Evolutionary conservation across 2,329 filamentous ascomycete species (phyloP).

Genomic region (Capronia americana): DNA sequence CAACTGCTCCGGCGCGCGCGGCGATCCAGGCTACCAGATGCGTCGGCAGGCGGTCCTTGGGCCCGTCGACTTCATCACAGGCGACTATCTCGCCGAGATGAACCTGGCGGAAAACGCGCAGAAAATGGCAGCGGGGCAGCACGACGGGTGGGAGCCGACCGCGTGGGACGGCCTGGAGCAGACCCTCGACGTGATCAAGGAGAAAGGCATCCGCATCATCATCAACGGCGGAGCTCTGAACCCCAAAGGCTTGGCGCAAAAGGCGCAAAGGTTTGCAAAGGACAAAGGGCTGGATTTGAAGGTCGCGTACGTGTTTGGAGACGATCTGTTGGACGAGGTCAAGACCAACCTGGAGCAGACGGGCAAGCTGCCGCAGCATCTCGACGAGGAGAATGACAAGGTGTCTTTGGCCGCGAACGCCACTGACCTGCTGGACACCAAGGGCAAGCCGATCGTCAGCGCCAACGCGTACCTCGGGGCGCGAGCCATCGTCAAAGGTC

Average conservation of each 20-base stretch:
- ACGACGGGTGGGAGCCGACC: slow-evolving; percentile 55
- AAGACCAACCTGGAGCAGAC: slow-evolving; percentile 45
- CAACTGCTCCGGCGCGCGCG: slow-evolving; percentile 46
- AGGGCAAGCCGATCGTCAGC: slow-evolving; percentile 49
- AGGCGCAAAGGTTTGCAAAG: slow-evolving; percentile 44
- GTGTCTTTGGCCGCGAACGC: slow-evolving; percentile 47
- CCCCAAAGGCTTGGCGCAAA: slow-evolving; percentile 59
- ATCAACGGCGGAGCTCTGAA: slow-evolving; percentile 65
- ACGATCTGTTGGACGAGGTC: slow-evolving; percentile 51
- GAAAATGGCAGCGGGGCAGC: slow-evolving; percentile 48
- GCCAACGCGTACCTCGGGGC: slow-evolving; percentile 63
- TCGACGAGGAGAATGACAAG: slow-evolving; percentile 50
- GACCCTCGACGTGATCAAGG: slow-evolving; percentile 54
- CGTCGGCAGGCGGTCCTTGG: slow-evolving; percentile 46
- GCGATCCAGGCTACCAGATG: slow-evolving; percentile 48
- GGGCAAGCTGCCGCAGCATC: slow-evolving; percentile 47
- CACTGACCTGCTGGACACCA: slow-evolving; percentile 48
- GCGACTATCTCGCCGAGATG: slow-evolving; percentile 58
- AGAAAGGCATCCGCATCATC: slow-evolving; percentile 61
- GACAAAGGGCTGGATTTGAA: slow-evolving; percentile 48
- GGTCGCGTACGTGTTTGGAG: slow-evolving; percentile 55
- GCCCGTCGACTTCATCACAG: slow-evolving; percentile 59
- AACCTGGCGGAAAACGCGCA: slow-evolving; percentile 56
- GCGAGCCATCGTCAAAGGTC: slow-evolving; percentile 53
- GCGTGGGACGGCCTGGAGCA: slow-evolving; percentile 58